Evolutionary conservation across 805 yeast species (phyloP).

Genomic region (Isabelozyma rhagii): DNA sequence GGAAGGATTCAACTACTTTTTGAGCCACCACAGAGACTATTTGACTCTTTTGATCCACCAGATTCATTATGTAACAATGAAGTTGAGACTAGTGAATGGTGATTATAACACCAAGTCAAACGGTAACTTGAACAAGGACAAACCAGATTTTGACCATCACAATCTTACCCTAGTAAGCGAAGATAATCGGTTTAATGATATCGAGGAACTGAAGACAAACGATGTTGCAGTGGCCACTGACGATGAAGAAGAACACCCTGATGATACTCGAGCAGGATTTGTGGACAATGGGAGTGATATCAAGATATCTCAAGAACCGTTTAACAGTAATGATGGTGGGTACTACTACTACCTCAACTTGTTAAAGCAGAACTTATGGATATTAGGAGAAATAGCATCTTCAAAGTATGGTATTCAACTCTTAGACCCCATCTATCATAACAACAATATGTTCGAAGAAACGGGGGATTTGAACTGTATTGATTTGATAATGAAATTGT

Average conservation of each 20-base stretch:
- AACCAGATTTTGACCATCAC: background rate
- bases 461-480: conserved; percentile 25
- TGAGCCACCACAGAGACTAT: conserved; percentile 31
- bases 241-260: background rate
- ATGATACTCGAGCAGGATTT: background rate
- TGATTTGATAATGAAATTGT: conserved; percentile 46
- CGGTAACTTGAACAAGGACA: background rate
- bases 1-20: conserved; percentile 67
- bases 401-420: conserved; percentile 62
- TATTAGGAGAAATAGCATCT: conserved; percentile 79
- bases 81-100: background rate
- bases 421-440: conserved; percentile 28
- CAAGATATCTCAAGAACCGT: background rate
- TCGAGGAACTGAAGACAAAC: background rate
- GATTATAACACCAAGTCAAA: background rate
- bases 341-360: conserved; percentile 19
- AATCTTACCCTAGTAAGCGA: background rate
- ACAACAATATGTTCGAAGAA: conserved; percentile 10
- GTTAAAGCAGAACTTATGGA: conserved; percentile 80
- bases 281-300: too few relatives aligned
- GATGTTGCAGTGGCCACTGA: background rate
- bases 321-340: conserved; percentile 14
- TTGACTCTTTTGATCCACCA: conserved; percentile 32
- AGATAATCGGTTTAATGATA: background rate
- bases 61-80: conserved; percentile 12